Conservation (phyloP, 345 rosid species). For the Hypericum perforatum region DNA sequence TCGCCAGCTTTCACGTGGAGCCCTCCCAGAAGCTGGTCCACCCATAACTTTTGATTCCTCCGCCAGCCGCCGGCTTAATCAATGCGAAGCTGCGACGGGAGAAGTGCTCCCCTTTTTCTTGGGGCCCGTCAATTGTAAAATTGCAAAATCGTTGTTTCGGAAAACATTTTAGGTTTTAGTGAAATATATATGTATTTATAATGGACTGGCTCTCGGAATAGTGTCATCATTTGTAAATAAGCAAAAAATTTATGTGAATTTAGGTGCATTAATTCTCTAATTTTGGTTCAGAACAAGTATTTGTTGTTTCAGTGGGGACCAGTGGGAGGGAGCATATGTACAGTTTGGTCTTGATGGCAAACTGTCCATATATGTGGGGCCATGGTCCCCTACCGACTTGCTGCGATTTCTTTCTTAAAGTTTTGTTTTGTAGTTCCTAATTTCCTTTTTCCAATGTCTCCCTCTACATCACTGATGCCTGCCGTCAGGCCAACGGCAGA, state of each 20-base stretch:
- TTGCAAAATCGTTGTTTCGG: not conserved
- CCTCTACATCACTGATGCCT: not conserved
- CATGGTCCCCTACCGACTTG: conserved; percentile 48
- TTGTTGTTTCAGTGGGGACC: no score
- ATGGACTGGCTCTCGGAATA: no score
- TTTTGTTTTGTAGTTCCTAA: not conserved
- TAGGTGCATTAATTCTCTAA: no score
- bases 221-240: no score
- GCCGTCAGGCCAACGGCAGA: conserved; percentile 28
- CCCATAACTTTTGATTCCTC: conserved; percentile 45
- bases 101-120: no score
- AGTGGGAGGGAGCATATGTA: not conserved
- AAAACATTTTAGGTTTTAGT: no score
- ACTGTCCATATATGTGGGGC: conserved; percentile 27
- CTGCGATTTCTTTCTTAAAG: not conserved
- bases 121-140: not conserved
- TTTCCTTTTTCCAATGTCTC: not conserved
- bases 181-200: no score
- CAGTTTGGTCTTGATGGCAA: conserved; percentile 32
- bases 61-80: conserved; percentile 90
- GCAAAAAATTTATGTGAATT: no score
- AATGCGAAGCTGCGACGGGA: conserved; percentile 10
- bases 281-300: no score
- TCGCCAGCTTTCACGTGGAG: conserved; percentile 45
- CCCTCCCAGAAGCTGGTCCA: conserved; percentile 18